These are phyloP conservation scores for Hygrophorus russula DNA, from an alignment of 768 basidiomycete genomes.

Conservation along the genomic window DNA sequence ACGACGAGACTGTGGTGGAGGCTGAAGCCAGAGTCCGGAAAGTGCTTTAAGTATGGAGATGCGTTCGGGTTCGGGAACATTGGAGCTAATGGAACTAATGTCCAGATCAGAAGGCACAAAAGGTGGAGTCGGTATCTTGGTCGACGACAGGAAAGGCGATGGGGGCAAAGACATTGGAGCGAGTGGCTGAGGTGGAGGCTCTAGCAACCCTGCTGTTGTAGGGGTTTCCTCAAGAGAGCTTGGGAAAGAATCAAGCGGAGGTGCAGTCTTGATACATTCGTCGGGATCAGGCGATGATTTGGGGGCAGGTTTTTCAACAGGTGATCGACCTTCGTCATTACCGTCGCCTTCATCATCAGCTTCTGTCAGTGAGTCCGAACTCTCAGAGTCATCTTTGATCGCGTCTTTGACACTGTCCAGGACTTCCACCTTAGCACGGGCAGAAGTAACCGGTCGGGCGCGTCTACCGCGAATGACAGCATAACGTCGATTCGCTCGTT, in stretches of 20 bases:
- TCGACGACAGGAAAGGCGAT: conserved; percentile 42
- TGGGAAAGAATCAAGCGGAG: conserved; percentile 10
- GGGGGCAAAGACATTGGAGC: conserved; percentile 34
- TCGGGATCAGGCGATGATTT: conserved; percentile 15
- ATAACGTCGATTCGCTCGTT: conserved; percentile 68
- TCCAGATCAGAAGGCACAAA: conserved; percentile 49
- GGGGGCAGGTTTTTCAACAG: conserved; percentile 12
- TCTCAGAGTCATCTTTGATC: conserved; percentile 70
- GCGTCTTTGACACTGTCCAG: conserved; percentile 87
- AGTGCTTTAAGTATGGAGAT: conserved; percentile 73
- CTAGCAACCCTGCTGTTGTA: not conserved
- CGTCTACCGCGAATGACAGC: conserved; percentile 79
- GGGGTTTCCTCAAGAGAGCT: not conserved
- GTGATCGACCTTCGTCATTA: conserved; percentile 27
- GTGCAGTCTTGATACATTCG: conserved; percentile 14
- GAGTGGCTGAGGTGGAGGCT: not conserved
- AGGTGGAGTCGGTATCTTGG: conserved; percentile 22
- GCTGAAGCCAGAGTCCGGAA: conserved; percentile 70
- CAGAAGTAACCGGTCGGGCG: conserved; percentile 83
- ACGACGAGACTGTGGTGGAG: conserved; percentile 34
- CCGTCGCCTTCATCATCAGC: conserved; percentile 47
- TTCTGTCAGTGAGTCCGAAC: conserved; percentile 51
- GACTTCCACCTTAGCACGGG: conserved; percentile 80
- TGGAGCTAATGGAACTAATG: conserved; percentile 22
- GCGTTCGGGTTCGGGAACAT: conserved; percentile 53